These are phyloP conservation scores for Metarhizium album DNA, from an alignment of 2,329 filamentous ascomycete genomes.

Conservation along the genomic window DNA sequence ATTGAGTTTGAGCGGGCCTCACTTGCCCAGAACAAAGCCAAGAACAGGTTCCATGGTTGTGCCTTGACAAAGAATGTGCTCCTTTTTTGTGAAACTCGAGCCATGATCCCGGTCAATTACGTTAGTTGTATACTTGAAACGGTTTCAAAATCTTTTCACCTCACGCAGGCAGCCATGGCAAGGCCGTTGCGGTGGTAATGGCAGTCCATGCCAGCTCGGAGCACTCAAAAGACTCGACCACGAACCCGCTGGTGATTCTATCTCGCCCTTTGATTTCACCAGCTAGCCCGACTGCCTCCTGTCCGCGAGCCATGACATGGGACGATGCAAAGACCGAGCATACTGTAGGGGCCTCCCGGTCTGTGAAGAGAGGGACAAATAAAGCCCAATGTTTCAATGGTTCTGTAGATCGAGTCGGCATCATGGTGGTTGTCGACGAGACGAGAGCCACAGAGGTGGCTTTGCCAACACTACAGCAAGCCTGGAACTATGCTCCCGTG, in stretches of 20 bases:
- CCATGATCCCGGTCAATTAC: too few relatives aligned
- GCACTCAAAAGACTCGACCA: not conserved
- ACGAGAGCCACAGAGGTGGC: not conserved
- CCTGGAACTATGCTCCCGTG: not conserved
- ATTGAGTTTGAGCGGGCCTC: too few relatives aligned
- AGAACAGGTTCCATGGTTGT: too few relatives aligned
- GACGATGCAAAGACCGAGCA: not conserved
- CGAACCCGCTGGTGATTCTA: not conserved
- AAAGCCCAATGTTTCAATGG: conserved; percentile 8
- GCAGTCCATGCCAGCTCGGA: not conserved
- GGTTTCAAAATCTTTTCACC: too few relatives aligned
- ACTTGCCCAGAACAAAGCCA: too few relatives aligned
- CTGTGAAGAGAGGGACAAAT: not conserved
- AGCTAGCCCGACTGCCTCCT: conserved; percentile 4
- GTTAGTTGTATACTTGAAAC: not conserved
- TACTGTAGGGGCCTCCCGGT: conserved; percentile 1
- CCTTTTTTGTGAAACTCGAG: too few relatives aligned
- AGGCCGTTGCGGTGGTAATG: not conserved
- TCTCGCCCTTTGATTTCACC: not conserved
- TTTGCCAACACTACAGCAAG: not conserved
- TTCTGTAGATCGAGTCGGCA: conserved; percentile 7
- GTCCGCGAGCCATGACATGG: not conserved
- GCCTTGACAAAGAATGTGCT: too few relatives aligned
- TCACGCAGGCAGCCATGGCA: not conserved
- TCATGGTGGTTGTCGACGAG: conserved; percentile 5